Conservation (phyloP, 148 eudicot genomes). For the Silene uniflora region DNA sequence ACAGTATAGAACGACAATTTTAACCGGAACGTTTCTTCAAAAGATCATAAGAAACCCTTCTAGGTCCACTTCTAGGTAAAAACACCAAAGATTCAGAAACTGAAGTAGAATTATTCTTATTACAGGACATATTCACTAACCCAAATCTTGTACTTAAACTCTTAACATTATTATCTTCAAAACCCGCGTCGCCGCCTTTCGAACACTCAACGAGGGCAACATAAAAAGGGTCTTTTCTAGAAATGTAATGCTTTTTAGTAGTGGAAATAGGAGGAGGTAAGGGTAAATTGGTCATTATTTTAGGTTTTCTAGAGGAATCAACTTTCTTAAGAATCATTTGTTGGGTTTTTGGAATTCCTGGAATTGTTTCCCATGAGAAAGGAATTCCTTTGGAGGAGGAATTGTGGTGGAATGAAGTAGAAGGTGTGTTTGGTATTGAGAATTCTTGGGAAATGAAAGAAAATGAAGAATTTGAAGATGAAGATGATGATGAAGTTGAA, state of each 20-base stretch:
- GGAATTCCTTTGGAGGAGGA: constrained; percentile 33
- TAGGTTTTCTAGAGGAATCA: constrained; percentile 18
- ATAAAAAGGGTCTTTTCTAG: constrained; percentile 31
- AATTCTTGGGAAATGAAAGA: constrained; percentile 22
- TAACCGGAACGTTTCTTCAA: constrained; percentile 14
- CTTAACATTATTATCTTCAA: not conserved
- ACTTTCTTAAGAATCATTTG: constrained; percentile 22
- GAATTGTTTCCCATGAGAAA: constrained; percentile 74
- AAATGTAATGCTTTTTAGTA: constrained; percentile 17
- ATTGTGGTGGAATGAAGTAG: constrained; percentile 11
- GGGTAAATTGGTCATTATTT: constrained; percentile 35
- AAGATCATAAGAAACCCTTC: constrained; percentile 18
- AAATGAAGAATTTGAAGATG: constrained; percentile 26
- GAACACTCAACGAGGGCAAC: constrained; percentile 70
- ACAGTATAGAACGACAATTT: not conserved
- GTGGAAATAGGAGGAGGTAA: constrained; percentile 44
- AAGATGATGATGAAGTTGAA: no score
- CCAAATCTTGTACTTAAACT: constrained; percentile 23
- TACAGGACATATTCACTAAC: constrained; percentile 28
- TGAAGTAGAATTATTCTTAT: constrained; percentile 22
- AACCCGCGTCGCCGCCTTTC: constrained; percentile 28
- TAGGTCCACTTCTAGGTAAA: constrained; percentile 21
- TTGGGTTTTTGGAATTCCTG: constrained; percentile 64
- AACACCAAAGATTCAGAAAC: constrained; percentile 27
- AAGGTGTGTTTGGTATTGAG: constrained; percentile 23